These are phyloP conservation scores for Neocucurbitaria cava DNA, from an alignment of 2,329 filamentous ascomycete species.

Conservation along the genomic window DNA sequence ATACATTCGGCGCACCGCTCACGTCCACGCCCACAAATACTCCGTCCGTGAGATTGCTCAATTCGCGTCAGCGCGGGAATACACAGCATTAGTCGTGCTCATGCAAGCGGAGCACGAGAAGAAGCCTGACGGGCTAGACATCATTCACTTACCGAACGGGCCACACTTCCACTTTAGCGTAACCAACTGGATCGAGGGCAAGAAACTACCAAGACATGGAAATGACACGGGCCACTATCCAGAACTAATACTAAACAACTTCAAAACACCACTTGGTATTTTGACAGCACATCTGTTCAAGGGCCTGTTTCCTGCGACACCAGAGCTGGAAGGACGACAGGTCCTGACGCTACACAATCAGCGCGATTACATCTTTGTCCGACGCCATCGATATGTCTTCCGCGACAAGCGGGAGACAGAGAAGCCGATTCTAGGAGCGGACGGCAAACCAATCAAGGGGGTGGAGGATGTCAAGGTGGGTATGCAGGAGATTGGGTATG, in stretches of 20 bases:
- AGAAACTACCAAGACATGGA: slow-evolving; percentile 86
- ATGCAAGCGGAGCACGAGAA: slow-evolving; percentile 81
- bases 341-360: slow-evolving; percentile 95
- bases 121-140: slow-evolving; percentile 78
- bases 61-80: slow-evolving; percentile 82
- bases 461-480: slow-evolving; percentile 86
- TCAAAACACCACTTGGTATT: slow-evolving; percentile 89
- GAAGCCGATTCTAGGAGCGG: slow-evolving; percentile 80
- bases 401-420: slow-evolving; percentile 86
- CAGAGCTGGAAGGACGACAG: slow-evolving; percentile 84
- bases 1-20: slow-evolving; percentile 85
- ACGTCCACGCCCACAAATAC: slow-evolving; percentile 88
- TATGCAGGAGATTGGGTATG: slow-evolving; percentile 80
- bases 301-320: slow-evolving; percentile 77
- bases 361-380: slow-evolving; percentile 93
- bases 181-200: slow-evolving; percentile 88
- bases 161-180: slow-evolving; percentile 94
- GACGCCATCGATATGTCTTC: slow-evolving; percentile 91
- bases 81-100: slow-evolving; percentile 82
- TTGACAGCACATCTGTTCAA: slow-evolving; percentile 85
- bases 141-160: slow-evolving; percentile 82
- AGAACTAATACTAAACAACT: slow-evolving; percentile 90
- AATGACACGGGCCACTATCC: slow-evolving; percentile 87
- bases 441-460: slow-evolving; percentile 83
- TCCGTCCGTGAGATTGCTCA: slow-evolving; percentile 87